Conservation (phyloP, 2,329 filamentous ascomycete species). For the Drechmeria coniospora region DNA sequence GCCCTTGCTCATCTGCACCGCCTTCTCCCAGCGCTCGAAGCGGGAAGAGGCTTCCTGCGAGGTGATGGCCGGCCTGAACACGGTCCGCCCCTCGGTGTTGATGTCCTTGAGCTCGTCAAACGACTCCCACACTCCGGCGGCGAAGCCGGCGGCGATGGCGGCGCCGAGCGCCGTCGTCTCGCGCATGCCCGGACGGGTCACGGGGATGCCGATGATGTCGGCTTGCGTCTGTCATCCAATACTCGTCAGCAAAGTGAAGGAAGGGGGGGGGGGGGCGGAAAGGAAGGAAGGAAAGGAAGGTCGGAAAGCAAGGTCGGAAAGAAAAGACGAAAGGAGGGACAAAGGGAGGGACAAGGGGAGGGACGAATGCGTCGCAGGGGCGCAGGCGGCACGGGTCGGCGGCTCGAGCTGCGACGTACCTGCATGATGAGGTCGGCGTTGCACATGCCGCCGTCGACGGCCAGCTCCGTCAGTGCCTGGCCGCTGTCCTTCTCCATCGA, state of each 20-base stretch:
- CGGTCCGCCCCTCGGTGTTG: slow-evolving; percentile 52
- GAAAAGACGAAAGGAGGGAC: no score
- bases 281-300: no score
- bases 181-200: slow-evolving; percentile 65
- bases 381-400: not conserved
- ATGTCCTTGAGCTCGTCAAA: slow-evolving; percentile 58
- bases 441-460: slow-evolving; percentile 73
- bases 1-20: slow-evolving; percentile 64
- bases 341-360: no score
- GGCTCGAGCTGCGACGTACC: slow-evolving; percentile 14
- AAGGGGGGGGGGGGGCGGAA: no score
- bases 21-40: slow-evolving; percentile 60
- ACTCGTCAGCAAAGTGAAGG: not conserved
- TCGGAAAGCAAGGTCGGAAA: no score
- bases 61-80: slow-evolving; percentile 53
- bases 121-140: slow-evolving; percentile 57
- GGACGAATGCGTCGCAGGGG: no score
- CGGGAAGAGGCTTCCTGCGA: slow-evolving; percentile 42
- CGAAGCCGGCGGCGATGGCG: slow-evolving; percentile 70
- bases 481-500: slow-evolving; percentile 71
- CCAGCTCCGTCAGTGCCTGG: slow-evolving; percentile 55
- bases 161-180: slow-evolving; percentile 73
- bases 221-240: slow-evolving; percentile 53
- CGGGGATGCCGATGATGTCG: slow-evolving; percentile 64
- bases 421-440: slow-evolving; percentile 71